A percentile compares a stretch with the other conserved stretches of the same genome.
Evolutionary conservation across 2,329 filamentous ascomycete genomes (phyloP).

Genomic region (Colletotrichum lini): DNA sequence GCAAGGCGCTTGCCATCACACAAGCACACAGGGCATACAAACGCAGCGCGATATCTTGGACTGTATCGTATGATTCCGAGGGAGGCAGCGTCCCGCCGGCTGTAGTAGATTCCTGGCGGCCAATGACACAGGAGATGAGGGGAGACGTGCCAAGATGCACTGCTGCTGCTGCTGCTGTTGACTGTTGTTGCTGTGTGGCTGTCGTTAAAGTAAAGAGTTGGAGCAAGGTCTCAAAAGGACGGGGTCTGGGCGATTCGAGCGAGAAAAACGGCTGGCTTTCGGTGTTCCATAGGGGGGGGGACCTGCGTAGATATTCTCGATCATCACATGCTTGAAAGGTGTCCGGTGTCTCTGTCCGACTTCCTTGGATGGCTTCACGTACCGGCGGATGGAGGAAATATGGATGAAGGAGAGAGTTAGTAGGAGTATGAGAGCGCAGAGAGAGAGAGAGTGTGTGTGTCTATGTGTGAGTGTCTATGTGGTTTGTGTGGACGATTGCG

Average conservation of each 20-base stretch:
- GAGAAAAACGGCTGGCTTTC: neutral
- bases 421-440: neutral
- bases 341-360: neutral
- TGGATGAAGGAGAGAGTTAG: no score
- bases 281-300: neutral
- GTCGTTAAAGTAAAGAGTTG: neutral
- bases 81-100: neutral
- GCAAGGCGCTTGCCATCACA: neutral
- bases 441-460: neutral
- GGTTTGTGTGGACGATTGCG: conserved; percentile 24
- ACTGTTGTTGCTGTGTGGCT: no score
- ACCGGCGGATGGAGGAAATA: no score
- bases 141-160: neutral
- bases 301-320: neutral
- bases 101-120: neutral
- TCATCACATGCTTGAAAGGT: neutral
- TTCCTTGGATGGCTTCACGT: no score
- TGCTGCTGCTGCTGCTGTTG: neutral
- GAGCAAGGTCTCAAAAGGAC: neutral
- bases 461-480: no score
- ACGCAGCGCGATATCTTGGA: neutral
- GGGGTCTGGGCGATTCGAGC: conserved; percentile 1
- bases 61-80: no score
- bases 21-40: neutral
- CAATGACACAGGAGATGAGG: neutral